Conservation (phyloP, 2,329 filamentous ascomycete genomes). For the Penicillium griseofulvum region DNA sequence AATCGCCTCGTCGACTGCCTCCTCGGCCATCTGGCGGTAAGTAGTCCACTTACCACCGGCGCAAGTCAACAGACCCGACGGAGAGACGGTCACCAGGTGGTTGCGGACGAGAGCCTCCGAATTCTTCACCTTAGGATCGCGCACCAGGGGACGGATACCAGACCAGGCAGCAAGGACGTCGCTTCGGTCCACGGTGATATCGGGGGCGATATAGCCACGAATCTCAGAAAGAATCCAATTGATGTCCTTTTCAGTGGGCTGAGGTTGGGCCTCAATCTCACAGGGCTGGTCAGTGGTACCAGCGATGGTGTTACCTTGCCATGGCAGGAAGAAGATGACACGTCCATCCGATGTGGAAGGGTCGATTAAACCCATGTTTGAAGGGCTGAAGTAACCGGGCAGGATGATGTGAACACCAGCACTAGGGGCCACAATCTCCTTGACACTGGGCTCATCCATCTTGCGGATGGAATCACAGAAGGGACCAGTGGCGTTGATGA, state of each 20-base stretch:
- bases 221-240: conserved; percentile 85
- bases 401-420: conserved; percentile 85
- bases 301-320: conserved; percentile 90
- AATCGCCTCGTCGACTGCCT: conserved; percentile 79
- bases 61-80: conserved; percentile 76
- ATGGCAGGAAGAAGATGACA: conserved; percentile 90
- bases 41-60: conserved; percentile 92
- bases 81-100: conserved; percentile 76
- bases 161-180: conserved; percentile 91
- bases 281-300: conserved; percentile 82
- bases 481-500: conserved; percentile 86
- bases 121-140: conserved; percentile 80
- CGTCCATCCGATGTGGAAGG: conserved; percentile 82
- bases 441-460: conserved; percentile 70
- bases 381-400: conserved; percentile 80
- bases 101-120: conserved; percentile 86
- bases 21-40: conserved; percentile 89
- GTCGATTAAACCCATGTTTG: conserved; percentile 84
- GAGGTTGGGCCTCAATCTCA: conserved; percentile 67
- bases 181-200: conserved; percentile 78
- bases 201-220: conserved; percentile 74
- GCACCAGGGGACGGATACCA: conserved; percentile 80
- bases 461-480: conserved; percentile 84
- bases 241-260: conserved; percentile 80
- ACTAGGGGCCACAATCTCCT: conserved; percentile 79